These are phyloP conservation scores for Monilinia fructicola DNA, from an alignment of 2,329 filamentous ascomycete species.

Conservation along the genomic window DNA sequence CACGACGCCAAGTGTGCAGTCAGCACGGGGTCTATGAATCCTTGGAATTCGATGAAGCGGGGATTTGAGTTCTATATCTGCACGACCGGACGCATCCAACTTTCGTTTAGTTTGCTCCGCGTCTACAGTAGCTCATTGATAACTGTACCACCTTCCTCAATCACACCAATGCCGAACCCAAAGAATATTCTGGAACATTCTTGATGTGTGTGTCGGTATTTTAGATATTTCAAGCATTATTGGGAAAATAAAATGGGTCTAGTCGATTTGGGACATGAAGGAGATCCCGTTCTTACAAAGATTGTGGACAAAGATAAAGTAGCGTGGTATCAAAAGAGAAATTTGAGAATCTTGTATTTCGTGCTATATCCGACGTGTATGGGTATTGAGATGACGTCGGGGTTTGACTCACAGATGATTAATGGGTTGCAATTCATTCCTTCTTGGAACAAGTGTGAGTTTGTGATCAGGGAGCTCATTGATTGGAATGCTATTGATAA, in stretches of 20 bases:
- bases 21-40: constrained; percentile 1
- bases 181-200: constrained; percentile 1
- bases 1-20: constrained; percentile 6
- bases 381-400: constrained; percentile 55
- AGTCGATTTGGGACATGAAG: constrained; percentile 14
- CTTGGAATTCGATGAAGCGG: neutral
- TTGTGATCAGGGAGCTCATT: neutral
- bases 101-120: constrained; percentile 20
- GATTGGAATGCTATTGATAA: neutral
- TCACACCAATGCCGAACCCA: neutral
- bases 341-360: constrained; percentile 44
- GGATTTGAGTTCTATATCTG: constrained; percentile 7
- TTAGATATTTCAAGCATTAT: neutral
- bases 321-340: constrained; percentile 44
- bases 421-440: constrained; percentile 45
- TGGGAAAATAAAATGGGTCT: neutral
- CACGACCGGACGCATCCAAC: constrained; percentile 17
- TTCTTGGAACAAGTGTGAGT: constrained; percentile 39
- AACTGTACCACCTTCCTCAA: constrained; percentile 19
- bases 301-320: constrained; percentile 44
- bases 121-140: neutral
- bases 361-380: constrained; percentile 50
- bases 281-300: constrained; percentile 44
- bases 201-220: neutral
- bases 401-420: constrained; percentile 53